Percentiles rank a stretch among this genome's conserved stretches.
Conservation (phyloP, 768 basidiomycete species). For the Mycena alexandri region DNA sequence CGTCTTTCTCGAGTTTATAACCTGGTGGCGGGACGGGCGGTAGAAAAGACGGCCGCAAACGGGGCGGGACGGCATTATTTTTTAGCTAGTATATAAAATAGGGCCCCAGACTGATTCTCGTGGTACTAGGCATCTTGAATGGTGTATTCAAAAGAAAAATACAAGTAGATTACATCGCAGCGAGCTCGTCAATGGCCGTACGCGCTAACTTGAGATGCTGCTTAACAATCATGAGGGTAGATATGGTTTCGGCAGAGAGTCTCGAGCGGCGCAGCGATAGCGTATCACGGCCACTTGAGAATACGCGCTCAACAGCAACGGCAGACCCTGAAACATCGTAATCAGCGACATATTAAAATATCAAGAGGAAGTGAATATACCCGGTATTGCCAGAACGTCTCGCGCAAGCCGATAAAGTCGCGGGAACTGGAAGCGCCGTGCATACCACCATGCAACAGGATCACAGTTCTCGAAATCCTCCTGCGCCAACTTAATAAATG, state of each 20-base stretch:
- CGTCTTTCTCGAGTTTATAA: too few relatives aligned
- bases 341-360: neutral
- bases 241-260: slow-evolving; percentile 9
- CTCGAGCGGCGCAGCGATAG: neutral
- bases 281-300: neutral
- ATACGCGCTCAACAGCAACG: neutral
- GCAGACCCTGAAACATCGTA: neutral
- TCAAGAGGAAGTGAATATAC: slow-evolving; percentile 32
- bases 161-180: neutral
- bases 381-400: slow-evolving; percentile 48
- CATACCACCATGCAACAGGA: slow-evolving; percentile 49
- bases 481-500: slow-evolving; percentile 42
- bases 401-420: slow-evolving; percentile 44
- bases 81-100: too few relatives aligned
- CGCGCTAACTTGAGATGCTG: slow-evolving; percentile 21
- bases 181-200: slow-evolving; percentile 14
- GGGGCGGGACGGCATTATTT: neutral
- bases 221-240: slow-evolving; percentile 13
- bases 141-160: too few relatives aligned
- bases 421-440: slow-evolving; percentile 34
- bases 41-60: slow-evolving; percentile 6
- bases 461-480: slow-evolving; percentile 45
- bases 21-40: too few relatives aligned
- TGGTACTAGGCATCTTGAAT: too few relatives aligned
- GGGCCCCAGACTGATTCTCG: too few relatives aligned